Conservation (phyloP, 306 rosid species). For the Argentina anserina region DNA sequence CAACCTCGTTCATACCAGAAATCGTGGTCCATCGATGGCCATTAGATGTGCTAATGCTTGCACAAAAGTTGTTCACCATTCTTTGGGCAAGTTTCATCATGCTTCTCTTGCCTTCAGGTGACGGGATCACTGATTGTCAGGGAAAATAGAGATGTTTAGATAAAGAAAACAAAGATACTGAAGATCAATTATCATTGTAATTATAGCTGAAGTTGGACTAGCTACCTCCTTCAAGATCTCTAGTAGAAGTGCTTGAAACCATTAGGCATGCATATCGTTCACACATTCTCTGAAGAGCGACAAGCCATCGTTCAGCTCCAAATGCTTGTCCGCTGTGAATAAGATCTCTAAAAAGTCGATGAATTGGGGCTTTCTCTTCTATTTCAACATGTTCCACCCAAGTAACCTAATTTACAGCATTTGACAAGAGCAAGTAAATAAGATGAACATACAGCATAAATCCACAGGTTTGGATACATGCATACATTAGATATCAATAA, state of each 20-base stretch:
- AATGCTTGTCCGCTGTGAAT: conserved; percentile 70
- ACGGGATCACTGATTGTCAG: conserved; percentile 63
- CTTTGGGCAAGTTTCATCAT: conserved; percentile 98
- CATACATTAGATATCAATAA: not conserved
- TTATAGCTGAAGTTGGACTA: not conserved
- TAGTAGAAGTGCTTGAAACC: conserved; percentile 59
- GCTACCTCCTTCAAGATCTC: conserved; percentile 86
- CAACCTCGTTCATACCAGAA: conserved; percentile 68
- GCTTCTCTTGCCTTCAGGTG: conserved; percentile 80
- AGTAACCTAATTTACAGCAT: conserved; percentile 47
- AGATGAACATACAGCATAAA: not conserved
- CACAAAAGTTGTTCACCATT: conserved; percentile 78
- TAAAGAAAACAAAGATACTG: not conserved
- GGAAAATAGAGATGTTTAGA: not conserved
- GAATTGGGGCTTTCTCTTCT: conserved; percentile 70
- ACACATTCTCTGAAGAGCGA: conserved; percentile 76
- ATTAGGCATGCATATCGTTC: conserved; percentile 80
- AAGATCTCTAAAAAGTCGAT: conserved; percentile 65
- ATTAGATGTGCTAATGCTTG: conserved; percentile 71
- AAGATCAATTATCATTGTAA: not conserved
- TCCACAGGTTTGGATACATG: not conserved
- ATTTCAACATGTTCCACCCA: conserved; percentile 94
- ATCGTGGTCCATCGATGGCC: conserved; percentile 84
- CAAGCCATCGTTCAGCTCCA: conserved; percentile 83
- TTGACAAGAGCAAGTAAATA: conserved; percentile 3